These are phyloP conservation scores for Proliferodiscus dingleyae DNA, from an alignment of 2,329 filamentous ascomycete species.

Conservation along the genomic window DNA sequence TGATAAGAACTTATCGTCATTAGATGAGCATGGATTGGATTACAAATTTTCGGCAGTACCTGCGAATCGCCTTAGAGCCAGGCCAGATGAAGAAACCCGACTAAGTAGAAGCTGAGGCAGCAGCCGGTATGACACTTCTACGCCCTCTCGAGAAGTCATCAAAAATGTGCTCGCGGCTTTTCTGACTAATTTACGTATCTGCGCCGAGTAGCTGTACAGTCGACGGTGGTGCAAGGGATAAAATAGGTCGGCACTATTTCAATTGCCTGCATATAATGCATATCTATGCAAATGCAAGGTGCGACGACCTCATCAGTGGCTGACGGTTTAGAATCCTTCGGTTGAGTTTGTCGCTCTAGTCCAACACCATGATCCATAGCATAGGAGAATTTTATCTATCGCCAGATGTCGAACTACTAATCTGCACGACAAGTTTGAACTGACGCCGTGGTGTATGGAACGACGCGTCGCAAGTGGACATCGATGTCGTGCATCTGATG, in stretches of 20 bases:
- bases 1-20: conserved; percentile 7
- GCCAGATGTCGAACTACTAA: neutral
- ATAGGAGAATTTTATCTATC: conserved; percentile 1
- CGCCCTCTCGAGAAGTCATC: conserved; percentile 2
- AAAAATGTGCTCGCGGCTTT: conserved; percentile 1
- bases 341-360: conserved; percentile 5
- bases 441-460: neutral
- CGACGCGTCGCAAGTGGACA: neutral
- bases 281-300: conserved; percentile 12
- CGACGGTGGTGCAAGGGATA: no score
- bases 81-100: conserved; percentile 1
- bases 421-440: neutral
- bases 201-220: neutral
- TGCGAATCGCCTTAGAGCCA: conserved; percentile 3
- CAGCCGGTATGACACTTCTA: conserved; percentile 8
- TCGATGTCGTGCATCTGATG: neutral
- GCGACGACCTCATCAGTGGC: conserved; percentile 8
- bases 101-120: conserved; percentile 2
- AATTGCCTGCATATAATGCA: conserved; percentile 19
- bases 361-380: conserved; percentile 3
- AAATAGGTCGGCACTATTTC: conserved; percentile 9
- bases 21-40: no score
- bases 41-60: neutral
- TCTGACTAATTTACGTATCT: conserved; percentile 1
- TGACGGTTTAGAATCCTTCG: conserved; percentile 10